phyloP scores from a whole-genome alignment of 2,329 filamentous ascomycete genomes.

The Bipolaris cookei region DNA sequence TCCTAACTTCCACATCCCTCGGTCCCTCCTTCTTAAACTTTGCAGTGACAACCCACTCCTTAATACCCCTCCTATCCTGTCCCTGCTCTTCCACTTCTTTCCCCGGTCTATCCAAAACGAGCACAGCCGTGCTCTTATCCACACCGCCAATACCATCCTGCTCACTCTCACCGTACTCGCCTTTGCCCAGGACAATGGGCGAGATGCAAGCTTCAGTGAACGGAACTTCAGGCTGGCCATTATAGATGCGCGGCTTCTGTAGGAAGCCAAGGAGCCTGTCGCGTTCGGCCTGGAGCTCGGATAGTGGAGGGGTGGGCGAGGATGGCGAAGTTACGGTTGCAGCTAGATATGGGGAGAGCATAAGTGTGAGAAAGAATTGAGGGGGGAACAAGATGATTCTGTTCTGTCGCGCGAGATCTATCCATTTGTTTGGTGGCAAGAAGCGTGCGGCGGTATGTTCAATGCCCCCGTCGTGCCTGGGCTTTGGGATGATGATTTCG shows the following conservation, averaged over 20 bases:
- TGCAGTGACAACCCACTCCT: constrained; percentile 63
- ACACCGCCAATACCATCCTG: constrained; percentile 43
- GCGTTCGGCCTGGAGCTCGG: constrained; percentile 51
- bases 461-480: constrained; percentile 72
- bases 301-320: constrained; percentile 32
- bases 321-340: constrained; percentile 37
- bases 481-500: constrained; percentile 68
- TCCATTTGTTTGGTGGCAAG: constrained; percentile 72
- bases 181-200: constrained; percentile 49
- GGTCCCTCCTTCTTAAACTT: constrained; percentile 64
- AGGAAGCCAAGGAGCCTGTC: constrained; percentile 54
- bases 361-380: constrained; percentile 75
- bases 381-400: constrained; percentile 89
- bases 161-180: constrained; percentile 41
- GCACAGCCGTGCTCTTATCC: constrained; percentile 58
- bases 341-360: constrained; percentile 63
- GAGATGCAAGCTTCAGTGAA: constrained; percentile 55
- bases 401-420: constrained; percentile 66
- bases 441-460: constrained; percentile 81
- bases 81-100: constrained; percentile 61
- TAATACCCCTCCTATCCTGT: constrained; percentile 57
- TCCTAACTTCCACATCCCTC: constrained; percentile 60
- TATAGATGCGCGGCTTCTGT: constrained; percentile 56
- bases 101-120: constrained; percentile 62
- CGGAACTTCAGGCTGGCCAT: constrained; percentile 41